Evolutionary conservation across 2,329 filamentous ascomycete genomes (phyloP), one percentile per base, ranked within the genome.

Genomic region (Penicillium italicum): DNA sequence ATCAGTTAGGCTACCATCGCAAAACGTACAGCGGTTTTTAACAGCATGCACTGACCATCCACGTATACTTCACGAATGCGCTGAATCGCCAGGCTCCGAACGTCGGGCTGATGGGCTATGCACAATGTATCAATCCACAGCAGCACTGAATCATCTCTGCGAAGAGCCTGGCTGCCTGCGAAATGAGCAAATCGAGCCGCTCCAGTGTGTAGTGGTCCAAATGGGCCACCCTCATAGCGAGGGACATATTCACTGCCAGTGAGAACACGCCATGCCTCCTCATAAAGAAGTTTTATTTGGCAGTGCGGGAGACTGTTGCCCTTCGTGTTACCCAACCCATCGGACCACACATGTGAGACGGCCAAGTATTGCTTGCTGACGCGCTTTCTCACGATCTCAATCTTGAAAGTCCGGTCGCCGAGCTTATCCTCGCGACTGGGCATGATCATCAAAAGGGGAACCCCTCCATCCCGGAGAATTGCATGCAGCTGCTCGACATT

Each of bases 51-150:
- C 56, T 43, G 1, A 58, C 56, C 56, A 24, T 58, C 53, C 11
- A 49, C n/a, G 20, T 58, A 58, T 18, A 58, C 48, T 30, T 58
- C 42, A 28, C 47, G 47, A 34, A 58, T 58, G 42, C 53, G 53
- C 52, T 58, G 56, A 24, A 58, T 58, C 5, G 56, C 56, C 36
- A 58, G 33, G 26, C 52, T 58, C 12, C 56, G 28, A 24, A 56
- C 56, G 10, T 58, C 56, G 12, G 53, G 48, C 18, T 47, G 56
- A 44, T 58, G 56, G 28, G 56, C 53, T 24, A 58, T 58, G 37
- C 56, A 58, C 26, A 58, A 48, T 11, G 56, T 58, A 48, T 58
- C 56, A 49, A 58, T 56, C 56, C 56, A 58, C 8, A 58, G 5
- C 10, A 56, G 30, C 5, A 58, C 56, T 22, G 56, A 47, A 24